Evolutionary conservation across 345 rosid species (phyloP).

Genomic region (Citrus glauca): DNA sequence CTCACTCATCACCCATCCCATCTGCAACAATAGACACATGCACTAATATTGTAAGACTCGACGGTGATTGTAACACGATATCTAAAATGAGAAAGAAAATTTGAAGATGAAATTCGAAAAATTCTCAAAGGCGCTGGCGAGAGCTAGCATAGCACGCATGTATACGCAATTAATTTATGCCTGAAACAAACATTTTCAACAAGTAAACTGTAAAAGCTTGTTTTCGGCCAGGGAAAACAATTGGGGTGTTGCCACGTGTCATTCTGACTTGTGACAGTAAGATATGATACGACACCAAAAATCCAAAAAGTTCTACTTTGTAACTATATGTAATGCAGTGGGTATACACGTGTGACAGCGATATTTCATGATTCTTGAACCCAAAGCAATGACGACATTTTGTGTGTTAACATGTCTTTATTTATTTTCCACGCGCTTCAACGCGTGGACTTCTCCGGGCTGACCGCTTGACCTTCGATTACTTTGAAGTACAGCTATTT

Average conservation of each 20-base stretch:
- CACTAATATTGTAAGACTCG: not conserved
- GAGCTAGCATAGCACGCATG: not conserved
- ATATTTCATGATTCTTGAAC: not conserved
- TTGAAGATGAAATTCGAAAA: not conserved
- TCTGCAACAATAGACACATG: conserved; percentile 35
- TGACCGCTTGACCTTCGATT: conserved; percentile 3
- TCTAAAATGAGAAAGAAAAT: not conserved
- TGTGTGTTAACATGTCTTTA: not conserved
- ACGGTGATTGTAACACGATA: too few species aligned
- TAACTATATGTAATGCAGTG: not conserved
- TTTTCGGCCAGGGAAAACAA: not conserved
- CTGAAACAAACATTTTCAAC: not conserved
- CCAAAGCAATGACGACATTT: not conserved
- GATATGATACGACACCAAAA: not conserved
- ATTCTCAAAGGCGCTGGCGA: too few species aligned
- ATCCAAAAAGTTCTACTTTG: not conserved
- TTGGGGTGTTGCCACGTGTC: not conserved
- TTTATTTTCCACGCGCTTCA: not conserved
- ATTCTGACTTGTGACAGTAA: not conserved
- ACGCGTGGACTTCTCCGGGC: not conserved
- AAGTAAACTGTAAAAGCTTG: too few species aligned
- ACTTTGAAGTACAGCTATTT: not conserved
- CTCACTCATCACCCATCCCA: conserved; percentile 91
- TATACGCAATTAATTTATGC: not conserved
- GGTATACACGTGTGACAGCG: not conserved